phyloP scores from a whole-genome alignment of 202 grass and related monocot genomes.

The Hordeum pubiflorum region DNA sequence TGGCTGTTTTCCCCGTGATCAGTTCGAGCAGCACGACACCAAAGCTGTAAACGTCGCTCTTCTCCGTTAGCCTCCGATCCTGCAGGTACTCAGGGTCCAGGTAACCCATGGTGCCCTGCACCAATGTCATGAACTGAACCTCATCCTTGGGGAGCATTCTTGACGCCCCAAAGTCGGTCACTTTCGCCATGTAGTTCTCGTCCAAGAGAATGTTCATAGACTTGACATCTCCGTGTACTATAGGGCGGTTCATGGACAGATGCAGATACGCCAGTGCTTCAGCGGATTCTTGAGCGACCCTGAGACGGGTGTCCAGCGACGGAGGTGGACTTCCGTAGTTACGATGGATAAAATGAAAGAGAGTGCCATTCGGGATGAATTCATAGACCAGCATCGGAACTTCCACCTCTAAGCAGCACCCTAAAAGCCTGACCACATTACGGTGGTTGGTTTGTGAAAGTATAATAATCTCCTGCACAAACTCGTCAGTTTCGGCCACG shows the following conservation, averaged over 20 bases:
- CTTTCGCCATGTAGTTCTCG: not conserved
- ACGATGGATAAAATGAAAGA: not conserved
- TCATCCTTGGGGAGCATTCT: not conserved
- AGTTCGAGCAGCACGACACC: not conserved
- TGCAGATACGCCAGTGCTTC: not conserved
- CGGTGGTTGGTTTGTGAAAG: not conserved
- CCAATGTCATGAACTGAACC: not conserved
- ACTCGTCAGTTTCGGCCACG: not conserved
- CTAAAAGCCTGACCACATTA: not conserved
- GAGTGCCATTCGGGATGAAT: not conserved
- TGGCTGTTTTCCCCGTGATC: not conserved
- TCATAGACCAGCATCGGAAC: not conserved
- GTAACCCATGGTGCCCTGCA: not conserved
- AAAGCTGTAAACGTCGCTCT: not conserved
- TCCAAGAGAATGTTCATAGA: not conserved
- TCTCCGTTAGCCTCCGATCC: not conserved
- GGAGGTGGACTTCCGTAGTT: not conserved
- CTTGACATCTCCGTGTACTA: not conserved
- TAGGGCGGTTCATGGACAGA: not conserved
- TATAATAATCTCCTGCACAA: not conserved
- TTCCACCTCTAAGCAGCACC: slow-evolving; percentile 6
- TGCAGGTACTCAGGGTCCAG: not conserved
- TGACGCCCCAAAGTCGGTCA: not conserved
- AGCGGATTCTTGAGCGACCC: not conserved
- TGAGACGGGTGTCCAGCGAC: not conserved